Conservation (phyloP, 148 eudicot species). For the Cornus controversa region DNA sequence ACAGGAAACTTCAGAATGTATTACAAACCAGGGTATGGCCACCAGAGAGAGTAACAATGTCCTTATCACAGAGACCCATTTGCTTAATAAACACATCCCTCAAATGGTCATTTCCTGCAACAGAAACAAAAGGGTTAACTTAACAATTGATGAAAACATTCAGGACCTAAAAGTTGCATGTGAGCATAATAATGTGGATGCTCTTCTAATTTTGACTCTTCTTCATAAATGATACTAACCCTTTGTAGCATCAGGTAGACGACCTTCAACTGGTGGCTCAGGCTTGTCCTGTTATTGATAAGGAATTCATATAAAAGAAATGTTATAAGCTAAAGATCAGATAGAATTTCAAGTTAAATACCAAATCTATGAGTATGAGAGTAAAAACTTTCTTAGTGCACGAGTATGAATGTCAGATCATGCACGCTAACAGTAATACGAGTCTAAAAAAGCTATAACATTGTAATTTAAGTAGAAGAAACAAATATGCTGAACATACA, state of each 20-base stretch:
- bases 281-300: constrained; percentile 58
- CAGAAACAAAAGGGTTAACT: background rate
- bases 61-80: constrained; percentile 88
- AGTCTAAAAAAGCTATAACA: background rate
- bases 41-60: constrained; percentile 93
- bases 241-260: constrained; percentile 86
- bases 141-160: background rate
- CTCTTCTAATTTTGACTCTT: background rate
- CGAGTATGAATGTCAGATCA: too few relatives aligned
- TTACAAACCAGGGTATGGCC: constrained; percentile 84
- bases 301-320: background rate
- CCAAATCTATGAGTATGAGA: too few relatives aligned
- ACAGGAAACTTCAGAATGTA: background rate
- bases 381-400: too few relatives aligned
- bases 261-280: constrained; percentile 89
- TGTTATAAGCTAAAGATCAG: background rate
- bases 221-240: constrained; percentile 38
- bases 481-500: too few relatives aligned
- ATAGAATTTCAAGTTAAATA: background rate
- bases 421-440: background rate
- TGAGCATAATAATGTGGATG: background rate
- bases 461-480: too few relatives aligned
- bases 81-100: constrained; percentile 79
- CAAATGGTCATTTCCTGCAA: constrained; percentile 77
- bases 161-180: background rate